A percentile compares a stretch with the other conserved stretches of the same genome.
phyloP scores from a whole-genome alignment of 176 grass and related monocot genomes.

The Cenchrus fungigraminus region DNA sequence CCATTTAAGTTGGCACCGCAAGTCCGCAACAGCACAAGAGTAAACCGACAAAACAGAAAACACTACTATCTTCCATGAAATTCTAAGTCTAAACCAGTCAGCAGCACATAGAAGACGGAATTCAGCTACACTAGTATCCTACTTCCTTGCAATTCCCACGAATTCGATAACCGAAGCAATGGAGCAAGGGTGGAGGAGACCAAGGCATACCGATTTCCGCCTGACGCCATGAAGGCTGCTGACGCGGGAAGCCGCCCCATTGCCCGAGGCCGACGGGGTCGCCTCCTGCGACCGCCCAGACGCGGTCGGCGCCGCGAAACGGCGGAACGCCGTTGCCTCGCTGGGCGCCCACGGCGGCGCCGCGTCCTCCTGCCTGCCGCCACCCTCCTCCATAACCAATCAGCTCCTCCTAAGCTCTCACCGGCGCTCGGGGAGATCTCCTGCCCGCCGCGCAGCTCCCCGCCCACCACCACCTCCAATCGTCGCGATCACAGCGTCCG shows the following conservation, averaged over 20 bases:
- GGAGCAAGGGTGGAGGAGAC: constrained; percentile 21
- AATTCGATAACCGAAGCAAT: not conserved
- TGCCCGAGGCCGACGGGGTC: constrained; percentile 37
- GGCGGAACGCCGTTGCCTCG: constrained; percentile 48
- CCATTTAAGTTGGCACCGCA: not conserved
- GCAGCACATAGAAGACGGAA: not conserved
- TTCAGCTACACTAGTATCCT: constrained; percentile 8
- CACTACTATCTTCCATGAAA: not conserved
- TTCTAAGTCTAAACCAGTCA: not conserved
- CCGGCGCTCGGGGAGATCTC: constrained; percentile 24
- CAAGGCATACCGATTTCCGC: constrained; percentile 64
- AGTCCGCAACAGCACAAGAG: not conserved
- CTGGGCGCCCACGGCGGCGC: constrained; percentile 52
- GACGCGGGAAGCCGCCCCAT: constrained; percentile 33
- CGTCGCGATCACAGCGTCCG: constrained; percentile 47
- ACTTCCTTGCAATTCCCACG: not conserved
- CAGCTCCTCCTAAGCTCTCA: constrained; percentile 19
- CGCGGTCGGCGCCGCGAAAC: not conserved
- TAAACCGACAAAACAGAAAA: constrained; percentile 9
- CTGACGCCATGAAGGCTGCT: constrained; percentile 53
- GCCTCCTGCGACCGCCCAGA: not conserved
- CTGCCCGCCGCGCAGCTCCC: constrained; percentile 10
- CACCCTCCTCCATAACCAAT: constrained; percentile 38
- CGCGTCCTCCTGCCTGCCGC: constrained; percentile 29
- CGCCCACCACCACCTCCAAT: constrained; percentile 22